phyloP scores from a whole-genome alignment of 2,329 filamentous ascomycete genomes.

The Drechslera avenae region DNA sequence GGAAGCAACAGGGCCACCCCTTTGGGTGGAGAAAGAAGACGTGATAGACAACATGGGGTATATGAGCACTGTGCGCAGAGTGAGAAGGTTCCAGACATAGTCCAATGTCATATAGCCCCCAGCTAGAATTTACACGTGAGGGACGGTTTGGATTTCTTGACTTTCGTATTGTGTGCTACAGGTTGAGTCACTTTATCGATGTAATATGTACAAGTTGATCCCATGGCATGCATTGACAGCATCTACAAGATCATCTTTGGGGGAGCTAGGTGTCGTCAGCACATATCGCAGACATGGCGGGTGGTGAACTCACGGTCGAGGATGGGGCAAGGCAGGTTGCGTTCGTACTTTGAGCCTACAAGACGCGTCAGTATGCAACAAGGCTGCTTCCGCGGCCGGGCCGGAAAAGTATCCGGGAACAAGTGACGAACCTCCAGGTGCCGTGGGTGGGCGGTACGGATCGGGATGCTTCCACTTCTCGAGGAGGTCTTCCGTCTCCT shows the following conservation, averaged over 20 bases:
- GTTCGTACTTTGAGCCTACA: constrained; percentile 90
- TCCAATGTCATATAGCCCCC: not conserved
- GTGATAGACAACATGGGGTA: constrained; percentile 38
- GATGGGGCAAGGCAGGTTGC: constrained; percentile 82
- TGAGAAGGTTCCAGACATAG: constrained; percentile 37
- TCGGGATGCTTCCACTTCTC: constrained; percentile 98
- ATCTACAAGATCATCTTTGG: constrained; percentile 45
- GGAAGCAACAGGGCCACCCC: not conserved
- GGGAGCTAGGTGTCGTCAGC: constrained; percentile 36
- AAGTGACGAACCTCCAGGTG: constrained; percentile 76
- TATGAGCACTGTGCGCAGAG: constrained; percentile 34
- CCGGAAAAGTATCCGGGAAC: constrained; percentile 26
- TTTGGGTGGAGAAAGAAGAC: constrained; percentile 30
- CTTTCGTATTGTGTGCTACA: constrained; percentile 11
- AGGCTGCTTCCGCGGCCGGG: constrained; percentile 25
- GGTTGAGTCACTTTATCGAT: constrained; percentile 4
- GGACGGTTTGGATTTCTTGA: not conserved
- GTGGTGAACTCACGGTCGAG: constrained; percentile 72
- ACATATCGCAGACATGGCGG: not conserved
- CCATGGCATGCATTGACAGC: constrained; percentile 7
- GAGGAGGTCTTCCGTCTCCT: constrained; percentile 85
- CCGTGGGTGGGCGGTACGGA: constrained; percentile 85
- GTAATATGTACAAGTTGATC: constrained; percentile 21
- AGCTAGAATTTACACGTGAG: too few relatives aligned
- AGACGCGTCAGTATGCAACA: constrained; percentile 19